Conservation (phyloP, 441 rosid species). For the Populus hybrid region DNA sequence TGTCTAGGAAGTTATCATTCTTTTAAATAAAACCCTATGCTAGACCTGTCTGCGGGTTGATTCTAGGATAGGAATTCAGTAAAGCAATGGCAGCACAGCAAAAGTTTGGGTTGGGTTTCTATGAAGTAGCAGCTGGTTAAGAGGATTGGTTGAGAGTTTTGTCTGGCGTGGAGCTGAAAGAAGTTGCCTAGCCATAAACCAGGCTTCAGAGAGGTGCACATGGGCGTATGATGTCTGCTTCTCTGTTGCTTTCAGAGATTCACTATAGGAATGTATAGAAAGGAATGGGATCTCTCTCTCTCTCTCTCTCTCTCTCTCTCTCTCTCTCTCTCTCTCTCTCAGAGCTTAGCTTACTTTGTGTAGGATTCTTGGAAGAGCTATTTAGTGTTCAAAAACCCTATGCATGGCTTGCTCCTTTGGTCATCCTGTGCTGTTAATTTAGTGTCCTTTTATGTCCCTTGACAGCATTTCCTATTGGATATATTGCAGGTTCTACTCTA, state of each 20-base stretch:
- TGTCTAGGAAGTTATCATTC: not conserved
- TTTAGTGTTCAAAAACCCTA: not conserved
- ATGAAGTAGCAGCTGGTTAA: constrained; percentile 3
- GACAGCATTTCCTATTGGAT: not conserved
- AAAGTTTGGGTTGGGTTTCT: constrained; percentile 24
- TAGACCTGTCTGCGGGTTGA: constrained; percentile 4
- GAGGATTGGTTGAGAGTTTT: constrained; percentile 15
- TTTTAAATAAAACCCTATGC: not conserved
- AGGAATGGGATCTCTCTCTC: constrained; percentile 1
- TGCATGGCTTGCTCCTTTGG: not conserved
- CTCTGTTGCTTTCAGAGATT: constrained; percentile 27
- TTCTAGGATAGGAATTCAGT: constrained; percentile 2
- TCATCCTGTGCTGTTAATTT: not conserved
- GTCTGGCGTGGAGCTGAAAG: constrained; percentile 11
- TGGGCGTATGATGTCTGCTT: constrained; percentile 29
- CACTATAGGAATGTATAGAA: constrained; percentile 13
- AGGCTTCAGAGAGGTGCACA: constrained; percentile 29
- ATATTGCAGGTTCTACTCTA: not conserved
- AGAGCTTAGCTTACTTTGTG: not conserved
- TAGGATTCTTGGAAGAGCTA: not conserved
- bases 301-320: no score
- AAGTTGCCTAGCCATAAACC: not conserved
- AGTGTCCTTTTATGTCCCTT: not conserved
- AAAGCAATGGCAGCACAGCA: not conserved
- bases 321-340: not conserved